Percentiles rank a stretch among this genome's conserved stretches.
phyloP scores from a whole-genome alignment of 2,329 filamentous ascomycete genomes.

The Polytolypa hystricis region DNA sequence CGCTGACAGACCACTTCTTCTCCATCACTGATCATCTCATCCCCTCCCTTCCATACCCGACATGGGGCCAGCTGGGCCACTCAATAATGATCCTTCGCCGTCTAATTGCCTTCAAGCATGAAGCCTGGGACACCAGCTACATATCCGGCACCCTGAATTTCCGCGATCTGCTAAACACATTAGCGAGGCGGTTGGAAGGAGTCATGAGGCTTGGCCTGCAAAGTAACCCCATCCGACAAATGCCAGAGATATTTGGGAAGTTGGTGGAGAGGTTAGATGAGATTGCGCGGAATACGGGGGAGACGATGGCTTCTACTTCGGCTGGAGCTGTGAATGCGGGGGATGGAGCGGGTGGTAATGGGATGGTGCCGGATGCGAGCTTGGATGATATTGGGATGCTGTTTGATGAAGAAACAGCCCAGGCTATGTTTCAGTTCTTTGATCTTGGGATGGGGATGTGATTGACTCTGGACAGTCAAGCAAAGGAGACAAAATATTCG shows the following conservation, averaged over 20 bases:
- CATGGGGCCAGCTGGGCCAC: slow-evolving; percentile 1
- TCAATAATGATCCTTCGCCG: not conserved
- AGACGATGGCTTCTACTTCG: not conserved
- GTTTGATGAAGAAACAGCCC: slow-evolving; percentile 1
- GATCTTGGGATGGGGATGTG: not conserved
- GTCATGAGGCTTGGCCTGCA: not conserved
- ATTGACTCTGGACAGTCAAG: too few relatives aligned
- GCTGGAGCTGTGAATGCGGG: too few relatives aligned
- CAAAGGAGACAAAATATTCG: too few relatives aligned
- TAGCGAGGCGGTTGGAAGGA: not conserved
- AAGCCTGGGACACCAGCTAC: not conserved
- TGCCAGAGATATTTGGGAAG: not conserved
- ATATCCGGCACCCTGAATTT: not conserved
- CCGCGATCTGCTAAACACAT: not conserved
- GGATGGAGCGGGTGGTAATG: not conserved
- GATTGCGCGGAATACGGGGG: not conserved
- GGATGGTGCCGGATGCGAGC: not conserved
- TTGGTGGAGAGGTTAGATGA: not conserved
- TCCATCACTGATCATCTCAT: not conserved
- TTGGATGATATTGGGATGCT: not conserved
- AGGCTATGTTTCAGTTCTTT: not conserved
- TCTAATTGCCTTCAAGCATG: not conserved
- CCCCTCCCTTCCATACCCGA: not conserved
- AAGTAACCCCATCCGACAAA: not conserved
- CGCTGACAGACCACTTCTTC: slow-evolving; percentile 1